A percentile compares a stretch with the other conserved stretches of the same genome.
Evolutionary conservation across 176 grass and related monocot species (phyloP).

Genomic region (Zizania latifolia): DNA sequence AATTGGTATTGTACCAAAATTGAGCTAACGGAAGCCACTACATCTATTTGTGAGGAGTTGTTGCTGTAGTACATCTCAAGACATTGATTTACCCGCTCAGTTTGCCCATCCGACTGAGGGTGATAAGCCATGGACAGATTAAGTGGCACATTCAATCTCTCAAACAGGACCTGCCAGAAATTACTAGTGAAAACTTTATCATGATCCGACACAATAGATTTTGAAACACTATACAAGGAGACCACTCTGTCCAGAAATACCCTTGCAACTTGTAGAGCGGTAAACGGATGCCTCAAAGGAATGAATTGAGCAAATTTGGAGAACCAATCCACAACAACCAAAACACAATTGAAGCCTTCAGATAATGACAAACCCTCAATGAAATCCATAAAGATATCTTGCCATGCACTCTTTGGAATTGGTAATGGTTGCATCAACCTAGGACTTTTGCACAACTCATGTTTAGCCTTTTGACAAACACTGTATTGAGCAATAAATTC

Average conservation of each 20-base stretch:
- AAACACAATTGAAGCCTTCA: not conserved
- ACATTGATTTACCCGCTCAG: not conserved
- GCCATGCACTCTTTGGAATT: not conserved
- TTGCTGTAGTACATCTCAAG: not conserved
- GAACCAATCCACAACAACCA: not conserved
- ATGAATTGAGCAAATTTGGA: not conserved
- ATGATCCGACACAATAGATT: not conserved
- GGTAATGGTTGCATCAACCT: not conserved
- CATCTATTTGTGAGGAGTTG: no score
- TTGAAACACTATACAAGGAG: not conserved
- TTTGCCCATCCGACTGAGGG: not conserved
- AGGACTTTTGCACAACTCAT: not conserved
- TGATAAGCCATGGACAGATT: not conserved
- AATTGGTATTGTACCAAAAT: not conserved
- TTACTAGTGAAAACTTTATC: not conserved
- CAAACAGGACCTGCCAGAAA: not conserved
- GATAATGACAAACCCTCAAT: not conserved
- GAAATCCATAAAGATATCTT: not conserved
- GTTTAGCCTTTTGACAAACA: not conserved
- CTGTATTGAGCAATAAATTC: not conserved
- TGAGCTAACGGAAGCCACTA: not conserved
- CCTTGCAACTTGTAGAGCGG: not conserved
- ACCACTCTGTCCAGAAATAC: not conserved
- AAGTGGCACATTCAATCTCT: fast-evolving
- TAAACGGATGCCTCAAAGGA: not conserved